phyloP scores from a whole-genome alignment of 192 early-diverging fungal species.

The Coemansia sp. region DNA sequence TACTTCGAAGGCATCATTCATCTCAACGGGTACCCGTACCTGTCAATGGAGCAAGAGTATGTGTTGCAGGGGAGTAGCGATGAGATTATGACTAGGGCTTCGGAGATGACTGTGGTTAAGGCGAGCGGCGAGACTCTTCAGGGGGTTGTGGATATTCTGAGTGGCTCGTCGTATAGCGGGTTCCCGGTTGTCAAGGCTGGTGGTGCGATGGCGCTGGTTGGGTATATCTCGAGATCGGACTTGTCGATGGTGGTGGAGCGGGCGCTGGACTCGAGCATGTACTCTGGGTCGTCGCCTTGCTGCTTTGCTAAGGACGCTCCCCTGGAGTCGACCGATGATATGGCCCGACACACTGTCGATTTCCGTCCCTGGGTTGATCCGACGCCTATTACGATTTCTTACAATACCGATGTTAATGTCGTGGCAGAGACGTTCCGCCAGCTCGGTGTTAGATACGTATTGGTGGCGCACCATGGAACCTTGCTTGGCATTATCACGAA shows the following conservation, averaged over 20 bases:
- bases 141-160: conserved; percentile 45
- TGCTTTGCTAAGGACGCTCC: conserved; percentile 14
- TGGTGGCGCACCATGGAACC: conserved; percentile 59
- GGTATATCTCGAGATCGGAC: conserved; percentile 69
- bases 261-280: conserved; percentile 14
- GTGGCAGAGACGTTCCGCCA: conserved; percentile 67
- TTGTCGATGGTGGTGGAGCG: conserved; percentile 42
- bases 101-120: conserved; percentile 59
- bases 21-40: conserved; percentile 65
- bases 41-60: conserved; percentile 63
- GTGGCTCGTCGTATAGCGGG: conserved; percentile 60
- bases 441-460: conserved; percentile 63
- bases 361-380: conserved; percentile 68
- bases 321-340: not conserved
- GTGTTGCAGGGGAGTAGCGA: conserved; percentile 53
- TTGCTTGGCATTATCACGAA: conserved; percentile 70
- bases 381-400: conserved; percentile 64
- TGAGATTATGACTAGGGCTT: conserved; percentile 62
- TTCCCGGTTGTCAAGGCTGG: conserved; percentile 68
- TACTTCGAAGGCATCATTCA: conserved; percentile 57
- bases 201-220: conserved; percentile 60
- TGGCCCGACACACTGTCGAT: conserved; percentile 40
- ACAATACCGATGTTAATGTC: conserved; percentile 61
- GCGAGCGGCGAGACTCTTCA: conserved; percentile 53
- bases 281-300: conserved; percentile 30